A percentile compares a stretch with the other conserved stretches of the same genome.
Evolutionary conservation across 148 eudicot genomes (phyloP).

Genomic region (Polygonum aviculare): DNA sequence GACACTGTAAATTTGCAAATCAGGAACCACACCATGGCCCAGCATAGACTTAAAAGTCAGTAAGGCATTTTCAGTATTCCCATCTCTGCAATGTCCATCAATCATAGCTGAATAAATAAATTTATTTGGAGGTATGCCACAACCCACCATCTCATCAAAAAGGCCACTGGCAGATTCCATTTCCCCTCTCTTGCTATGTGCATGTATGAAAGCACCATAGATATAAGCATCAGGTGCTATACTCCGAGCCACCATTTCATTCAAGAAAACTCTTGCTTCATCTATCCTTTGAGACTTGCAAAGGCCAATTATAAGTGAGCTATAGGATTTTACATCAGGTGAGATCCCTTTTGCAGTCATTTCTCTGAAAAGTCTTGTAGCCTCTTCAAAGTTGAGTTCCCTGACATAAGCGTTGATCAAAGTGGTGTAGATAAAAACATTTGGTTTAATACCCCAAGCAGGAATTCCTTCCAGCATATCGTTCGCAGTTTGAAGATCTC

Average conservation of each 20-base stretch:
- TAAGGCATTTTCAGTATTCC: constrained; percentile 43
- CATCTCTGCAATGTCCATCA: constrained; percentile 61
- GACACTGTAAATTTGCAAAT: constrained; percentile 43
- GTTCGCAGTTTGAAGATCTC: constrained; percentile 47
- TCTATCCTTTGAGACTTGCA: constrained; percentile 51
- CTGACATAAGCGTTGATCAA: constrained; percentile 45
- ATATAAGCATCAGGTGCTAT: constrained; percentile 60
- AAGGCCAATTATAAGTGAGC: constrained; percentile 63
- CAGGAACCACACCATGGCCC: constrained; percentile 39
- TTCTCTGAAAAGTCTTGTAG: constrained; percentile 36
- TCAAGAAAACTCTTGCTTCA: constrained; percentile 41
- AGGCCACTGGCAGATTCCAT: constrained; percentile 44
- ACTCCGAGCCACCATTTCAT: constrained; percentile 50
- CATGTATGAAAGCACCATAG: constrained; percentile 68
- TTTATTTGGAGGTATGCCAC: constrained; percentile 49
- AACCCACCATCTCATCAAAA: constrained; percentile 54
- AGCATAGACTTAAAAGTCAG: constrained; percentile 44
- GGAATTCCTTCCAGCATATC: constrained; percentile 36
- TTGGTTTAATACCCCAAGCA: constrained; percentile 46
- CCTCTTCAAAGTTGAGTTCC: constrained; percentile 39
- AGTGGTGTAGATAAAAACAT: constrained; percentile 50
- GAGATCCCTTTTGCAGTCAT: constrained; percentile 51
- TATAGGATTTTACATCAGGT: constrained; percentile 68
- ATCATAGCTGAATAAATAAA: constrained; percentile 50
- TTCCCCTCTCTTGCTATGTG: constrained; percentile 41